Evolutionary conservation across 805 yeast genomes (phyloP).

Genomic region (Priceomyces haplophilus): DNA sequence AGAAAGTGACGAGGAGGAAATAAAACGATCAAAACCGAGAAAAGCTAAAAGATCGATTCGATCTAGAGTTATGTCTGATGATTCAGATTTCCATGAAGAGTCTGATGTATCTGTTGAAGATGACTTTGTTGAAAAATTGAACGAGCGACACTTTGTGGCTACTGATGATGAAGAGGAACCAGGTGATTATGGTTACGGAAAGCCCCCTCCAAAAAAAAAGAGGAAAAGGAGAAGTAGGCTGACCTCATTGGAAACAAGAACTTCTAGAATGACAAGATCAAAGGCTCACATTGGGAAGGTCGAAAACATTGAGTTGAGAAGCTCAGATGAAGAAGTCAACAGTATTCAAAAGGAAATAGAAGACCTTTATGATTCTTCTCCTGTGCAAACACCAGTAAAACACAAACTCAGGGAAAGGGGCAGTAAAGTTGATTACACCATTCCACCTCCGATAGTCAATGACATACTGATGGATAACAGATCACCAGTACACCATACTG

Average conservation of each 20-base stretch:
- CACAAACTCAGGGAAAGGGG: slow-evolving; percentile 48
- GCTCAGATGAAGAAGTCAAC: slow-evolving; percentile 27
- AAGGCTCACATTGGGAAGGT: slow-evolving; percentile 7
- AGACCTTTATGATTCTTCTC: slow-evolving; percentile 61
- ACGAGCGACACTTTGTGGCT: slow-evolving; percentile 35
- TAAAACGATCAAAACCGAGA: slow-evolving; percentile 8
- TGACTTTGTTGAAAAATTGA: slow-evolving; percentile 28
- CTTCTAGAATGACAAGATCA: slow-evolving; percentile 19
- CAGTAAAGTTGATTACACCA: slow-evolving; percentile 65
- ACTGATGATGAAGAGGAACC: slow-evolving; percentile 30
- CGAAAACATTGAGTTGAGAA: slow-evolving; percentile 6
- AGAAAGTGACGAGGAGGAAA: slow-evolving; percentile 19
- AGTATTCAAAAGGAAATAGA: slow-evolving; percentile 61
- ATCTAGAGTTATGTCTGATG: slow-evolving; percentile 16
- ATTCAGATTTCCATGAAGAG: slow-evolving; percentile 20
- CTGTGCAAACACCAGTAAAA: slow-evolving; percentile 46
- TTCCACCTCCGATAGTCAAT: slow-evolving; percentile 73
- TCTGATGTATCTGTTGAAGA: slow-evolving; percentile 17
- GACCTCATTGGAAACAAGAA: slow-evolving; percentile 20
- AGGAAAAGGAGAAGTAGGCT: slow-evolving; percentile 20
- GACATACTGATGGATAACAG: slow-evolving; percentile 31
- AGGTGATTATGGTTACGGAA: slow-evolving; percentile 21
- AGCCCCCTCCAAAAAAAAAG: slow-evolving; percentile 9
- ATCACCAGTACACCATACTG: slow-evolving; percentile 12
- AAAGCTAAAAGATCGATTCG: slow-evolving; percentile 9